Conservation (phyloP, 177 flowering plant genomes). For the Tripterygium wilfordii region DNA sequence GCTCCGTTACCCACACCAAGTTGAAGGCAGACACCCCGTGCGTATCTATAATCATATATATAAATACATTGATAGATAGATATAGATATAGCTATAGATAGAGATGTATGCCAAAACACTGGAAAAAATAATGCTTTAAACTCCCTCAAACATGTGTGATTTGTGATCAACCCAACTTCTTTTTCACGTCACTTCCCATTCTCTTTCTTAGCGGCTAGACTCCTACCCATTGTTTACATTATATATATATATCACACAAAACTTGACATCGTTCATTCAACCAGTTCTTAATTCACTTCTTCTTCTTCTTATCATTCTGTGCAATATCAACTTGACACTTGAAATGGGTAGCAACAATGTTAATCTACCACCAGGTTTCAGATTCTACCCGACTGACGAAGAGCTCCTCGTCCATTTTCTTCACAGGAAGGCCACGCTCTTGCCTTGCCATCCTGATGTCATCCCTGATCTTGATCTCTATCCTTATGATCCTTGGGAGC, state of each 20-base stretch:
- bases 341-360: constrained; percentile 47
- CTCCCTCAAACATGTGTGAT: background rate
- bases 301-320: background rate
- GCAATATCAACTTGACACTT: background rate
- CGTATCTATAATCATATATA: background rate
- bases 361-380: constrained; percentile 79
- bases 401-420: constrained; percentile 85
- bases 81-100: too few species aligned
- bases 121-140: background rate
- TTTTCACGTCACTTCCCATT: constrained; percentile 17
- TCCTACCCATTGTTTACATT: too few species aligned
- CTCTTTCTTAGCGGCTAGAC: constrained; percentile 6
- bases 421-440: constrained; percentile 51
- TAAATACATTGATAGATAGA: too few species aligned
- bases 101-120: background rate
- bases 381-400: constrained; percentile 76
- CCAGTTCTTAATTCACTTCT: background rate
- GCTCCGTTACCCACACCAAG: constrained; percentile 19
- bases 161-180: constrained; percentile 20
- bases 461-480: constrained; percentile 86
- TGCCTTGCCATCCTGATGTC: constrained; percentile 72
- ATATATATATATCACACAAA: background rate
- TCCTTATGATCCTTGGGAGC: constrained; percentile 87
- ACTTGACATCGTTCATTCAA: background rate
- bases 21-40: background rate